Conservation (phyloP, 345 rosid species). For the Eucalyptus coolabah region DNA sequence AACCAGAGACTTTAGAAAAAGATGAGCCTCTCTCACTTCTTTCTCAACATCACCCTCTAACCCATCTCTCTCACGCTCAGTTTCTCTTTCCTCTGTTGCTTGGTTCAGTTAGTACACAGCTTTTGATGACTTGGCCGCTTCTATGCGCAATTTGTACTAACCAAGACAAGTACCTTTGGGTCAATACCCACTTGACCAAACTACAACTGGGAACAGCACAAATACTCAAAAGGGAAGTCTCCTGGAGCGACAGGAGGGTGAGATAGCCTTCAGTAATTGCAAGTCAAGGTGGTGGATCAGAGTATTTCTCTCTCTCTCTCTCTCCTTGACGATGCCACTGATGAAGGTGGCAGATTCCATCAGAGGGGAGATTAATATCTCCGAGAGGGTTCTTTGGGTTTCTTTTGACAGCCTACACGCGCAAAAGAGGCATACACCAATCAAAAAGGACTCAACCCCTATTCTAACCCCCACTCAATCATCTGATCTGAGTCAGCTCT, state of each 20-base stretch:
- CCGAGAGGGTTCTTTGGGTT: not conserved
- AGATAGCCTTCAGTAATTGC: not conserved
- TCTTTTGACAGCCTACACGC: slow-evolving; percentile 6
- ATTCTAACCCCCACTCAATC: not conserved
- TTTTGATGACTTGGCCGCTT: slow-evolving; percentile 11
- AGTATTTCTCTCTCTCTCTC: not conserved
- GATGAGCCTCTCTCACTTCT: not conserved
- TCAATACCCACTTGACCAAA: slow-evolving; percentile 1
- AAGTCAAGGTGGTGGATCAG: not conserved
- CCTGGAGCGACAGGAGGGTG: not conserved
- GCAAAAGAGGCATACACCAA: not conserved
- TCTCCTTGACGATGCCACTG: slow-evolving; percentile 12
- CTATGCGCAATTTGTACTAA: not conserved
- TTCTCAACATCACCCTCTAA: not conserved
- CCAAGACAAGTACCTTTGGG: not conserved
- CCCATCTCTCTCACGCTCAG: not conserved
- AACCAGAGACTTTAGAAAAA: not conserved
- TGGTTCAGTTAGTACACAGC: not conserved
- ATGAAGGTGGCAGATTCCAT: slow-evolving; percentile 22
- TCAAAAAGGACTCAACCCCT: not conserved
- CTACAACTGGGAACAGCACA: not conserved
- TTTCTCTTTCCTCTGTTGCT: not conserved
- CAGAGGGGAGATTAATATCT: slow-evolving; percentile 33
- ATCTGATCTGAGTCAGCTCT: not conserved
- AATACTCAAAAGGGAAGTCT: not conserved